These are phyloP conservation scores for Toxoplasma gondii DNA, from an alignment of 169 alveolate genomes.

Conservation along the genomic window DNA sequence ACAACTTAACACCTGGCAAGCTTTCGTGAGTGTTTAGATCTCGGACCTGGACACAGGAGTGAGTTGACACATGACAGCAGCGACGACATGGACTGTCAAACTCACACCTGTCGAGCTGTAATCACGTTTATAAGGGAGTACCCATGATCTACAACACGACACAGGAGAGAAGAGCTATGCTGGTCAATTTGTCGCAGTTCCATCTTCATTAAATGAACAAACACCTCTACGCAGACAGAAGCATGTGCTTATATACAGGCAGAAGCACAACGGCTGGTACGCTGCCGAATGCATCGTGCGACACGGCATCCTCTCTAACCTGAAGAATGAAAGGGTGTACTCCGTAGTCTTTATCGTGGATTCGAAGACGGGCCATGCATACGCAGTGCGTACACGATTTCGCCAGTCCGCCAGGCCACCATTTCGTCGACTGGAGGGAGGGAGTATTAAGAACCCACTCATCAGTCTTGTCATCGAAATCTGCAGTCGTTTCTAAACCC, in stretches of 20 bases:
- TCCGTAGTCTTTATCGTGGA: slow-evolving; percentile 65
- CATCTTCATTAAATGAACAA: too few relatives aligned
- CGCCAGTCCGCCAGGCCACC: slow-evolving; percentile 76
- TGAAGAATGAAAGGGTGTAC: slow-evolving; percentile 71
- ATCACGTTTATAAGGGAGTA: too few relatives aligned
- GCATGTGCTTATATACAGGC: too few relatives aligned
- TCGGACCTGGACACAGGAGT: slow-evolving; percentile 47
- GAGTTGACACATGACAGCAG: neutral
- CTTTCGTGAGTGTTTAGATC: slow-evolving; percentile 58
- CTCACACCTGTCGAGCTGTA: too few relatives aligned
- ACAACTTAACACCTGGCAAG: slow-evolving; percentile 55
- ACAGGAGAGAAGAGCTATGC: too few relatives aligned
- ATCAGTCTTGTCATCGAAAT: slow-evolving; percentile 48
- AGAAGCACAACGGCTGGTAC: too few relatives aligned
- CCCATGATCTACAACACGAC: too few relatives aligned
- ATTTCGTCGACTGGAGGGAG: slow-evolving; percentile 58
- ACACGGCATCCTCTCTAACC: neutral
- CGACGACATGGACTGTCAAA: neutral
- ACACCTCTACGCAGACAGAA: too few relatives aligned
- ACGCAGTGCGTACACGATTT: slow-evolving; percentile 69
- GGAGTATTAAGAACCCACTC: slow-evolving; percentile 69
- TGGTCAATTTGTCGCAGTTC: too few relatives aligned
- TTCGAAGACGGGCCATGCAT: slow-evolving; percentile 66
- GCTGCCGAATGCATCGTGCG: too few relatives aligned
- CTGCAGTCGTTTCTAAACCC: slow-evolving; percentile 68